Evolutionary conservation across 495 filamentous ascomycete species (phyloP).

Genomic region (Schizothecium vesticola): DNA sequence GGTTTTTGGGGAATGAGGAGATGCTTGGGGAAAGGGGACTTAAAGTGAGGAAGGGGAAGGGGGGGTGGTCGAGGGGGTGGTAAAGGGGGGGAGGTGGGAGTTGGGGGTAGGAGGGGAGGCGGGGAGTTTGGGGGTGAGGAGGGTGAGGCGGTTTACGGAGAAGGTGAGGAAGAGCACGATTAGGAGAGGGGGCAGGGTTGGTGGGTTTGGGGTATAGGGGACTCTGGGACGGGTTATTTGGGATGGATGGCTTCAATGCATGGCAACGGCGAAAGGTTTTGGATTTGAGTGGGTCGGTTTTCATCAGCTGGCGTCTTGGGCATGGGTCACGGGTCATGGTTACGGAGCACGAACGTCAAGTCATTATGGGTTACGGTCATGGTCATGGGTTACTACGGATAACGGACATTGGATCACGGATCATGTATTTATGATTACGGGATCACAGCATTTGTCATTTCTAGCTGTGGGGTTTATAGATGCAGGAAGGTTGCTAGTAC

Average conservation of each 20-base stretch:
- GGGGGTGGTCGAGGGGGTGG: slow-evolving; percentile 20
- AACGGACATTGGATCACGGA: not conserved
- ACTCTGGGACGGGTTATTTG: not conserved
- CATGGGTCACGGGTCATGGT: not conserved
- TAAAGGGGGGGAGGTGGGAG: slow-evolving; percentile 25
- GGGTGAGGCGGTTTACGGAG: slow-evolving; percentile 38
- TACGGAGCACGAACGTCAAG: not conserved
- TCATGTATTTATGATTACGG: not conserved
- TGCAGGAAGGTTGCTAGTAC: not conserved
- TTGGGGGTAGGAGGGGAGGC: slow-evolving; percentile 24
- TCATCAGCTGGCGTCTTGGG: not conserved
- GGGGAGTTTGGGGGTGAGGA: slow-evolving; percentile 33
- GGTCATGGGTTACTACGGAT: not conserved
- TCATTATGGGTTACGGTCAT: not conserved
- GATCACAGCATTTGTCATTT: not conserved
- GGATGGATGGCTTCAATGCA: not conserved
- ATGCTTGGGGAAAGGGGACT: slow-evolving; percentile 65
- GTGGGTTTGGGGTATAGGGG: not conserved
- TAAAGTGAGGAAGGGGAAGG: slow-evolving; percentile 21
- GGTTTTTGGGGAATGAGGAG: slow-evolving; percentile 64
- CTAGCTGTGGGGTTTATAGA: not conserved
- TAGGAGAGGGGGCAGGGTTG: slow-evolving; percentile 4
- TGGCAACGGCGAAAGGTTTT: not conserved
- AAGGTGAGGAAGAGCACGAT: slow-evolving; percentile 35
- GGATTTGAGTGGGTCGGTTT: not conserved